phyloP scores from a whole-genome alignment of 2,329 filamentous ascomycete species.

The Cercospora citrullina region DNA sequence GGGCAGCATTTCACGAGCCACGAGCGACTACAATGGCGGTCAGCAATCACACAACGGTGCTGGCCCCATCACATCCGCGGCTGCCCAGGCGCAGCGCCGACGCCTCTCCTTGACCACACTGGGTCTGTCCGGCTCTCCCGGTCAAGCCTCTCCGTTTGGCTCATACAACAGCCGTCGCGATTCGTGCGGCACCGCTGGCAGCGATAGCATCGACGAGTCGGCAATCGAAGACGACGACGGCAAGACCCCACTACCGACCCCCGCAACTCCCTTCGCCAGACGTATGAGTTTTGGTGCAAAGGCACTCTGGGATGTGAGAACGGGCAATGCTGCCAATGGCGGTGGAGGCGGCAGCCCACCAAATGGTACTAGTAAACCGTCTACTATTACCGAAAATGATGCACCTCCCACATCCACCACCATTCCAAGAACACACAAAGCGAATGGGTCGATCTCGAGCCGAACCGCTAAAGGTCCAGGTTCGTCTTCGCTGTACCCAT shows the following conservation, averaged over 20 bases:
- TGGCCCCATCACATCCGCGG: slow-evolving; percentile 51
- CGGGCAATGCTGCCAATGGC: slow-evolving; percentile 36
- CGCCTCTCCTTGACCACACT: slow-evolving; percentile 53
- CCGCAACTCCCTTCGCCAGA: slow-evolving; percentile 72
- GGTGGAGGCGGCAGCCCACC: slow-evolving; percentile 34
- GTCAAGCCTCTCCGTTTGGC: slow-evolving; percentile 45
- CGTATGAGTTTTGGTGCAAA: slow-evolving; percentile 88
- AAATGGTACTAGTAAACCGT: slow-evolving; percentile 38
- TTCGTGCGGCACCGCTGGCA: slow-evolving; percentile 47
- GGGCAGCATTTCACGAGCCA: slow-evolving; percentile 29
- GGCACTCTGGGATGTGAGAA: slow-evolving; percentile 70
- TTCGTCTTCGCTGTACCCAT: slow-evolving; percentile 49
- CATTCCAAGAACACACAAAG: slow-evolving; percentile 24
- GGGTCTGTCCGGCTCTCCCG: slow-evolving; percentile 48
- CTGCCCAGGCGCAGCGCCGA: slow-evolving; percentile 51
- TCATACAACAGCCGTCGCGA: slow-evolving; percentile 47
- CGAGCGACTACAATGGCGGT: slow-evolving; percentile 37
- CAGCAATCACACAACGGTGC: slow-evolving; percentile 36
- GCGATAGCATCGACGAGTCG: slow-evolving; percentile 49
- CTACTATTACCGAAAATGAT: slow-evolving; percentile 31
- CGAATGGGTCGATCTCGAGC: slow-evolving; percentile 50
- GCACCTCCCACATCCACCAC: slow-evolving; percentile 11
- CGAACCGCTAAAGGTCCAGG: slow-evolving; percentile 58
- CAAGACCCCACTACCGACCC: slow-evolving; percentile 21
- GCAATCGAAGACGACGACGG: slow-evolving; percentile 54